Conservation (phyloP, 768 basidiomycete genomes). For the Pleurotus salmoneostramineus region DNA sequence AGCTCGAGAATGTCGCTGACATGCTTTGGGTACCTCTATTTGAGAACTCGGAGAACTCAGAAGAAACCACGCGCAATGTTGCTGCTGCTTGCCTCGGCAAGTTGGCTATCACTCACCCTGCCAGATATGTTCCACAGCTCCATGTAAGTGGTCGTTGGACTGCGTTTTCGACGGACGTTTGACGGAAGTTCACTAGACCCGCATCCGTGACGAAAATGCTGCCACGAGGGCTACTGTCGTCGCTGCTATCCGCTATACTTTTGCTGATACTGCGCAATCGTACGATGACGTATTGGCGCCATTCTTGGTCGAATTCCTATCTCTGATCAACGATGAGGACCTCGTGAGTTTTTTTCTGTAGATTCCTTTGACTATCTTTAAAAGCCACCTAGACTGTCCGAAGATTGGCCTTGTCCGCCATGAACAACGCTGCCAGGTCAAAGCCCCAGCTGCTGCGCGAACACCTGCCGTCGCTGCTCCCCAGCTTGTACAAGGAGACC, state of each 20-base stretch:
- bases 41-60: slow-evolving; percentile 83
- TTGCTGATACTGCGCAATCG: slow-evolving; percentile 78
- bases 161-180: neutral
- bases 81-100: slow-evolving; percentile 97
- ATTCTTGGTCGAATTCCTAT: slow-evolving; percentile 87
- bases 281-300: slow-evolving; percentile 92
- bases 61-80: slow-evolving; percentile 91
- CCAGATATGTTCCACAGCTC: slow-evolving; percentile 87
- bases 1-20: slow-evolving; percentile 85
- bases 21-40: slow-evolving; percentile 91
- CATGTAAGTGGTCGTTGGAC: slow-evolving; percentile 50
- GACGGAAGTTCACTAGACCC: slow-evolving; percentile 35
- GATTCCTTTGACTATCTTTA: neutral
- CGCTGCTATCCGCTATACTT: slow-evolving; percentile 91
- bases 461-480: slow-evolving; percentile 71
- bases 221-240: slow-evolving; percentile 84
- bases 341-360: slow-evolving; percentile 47
- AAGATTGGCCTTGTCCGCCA: slow-evolving; percentile 80
- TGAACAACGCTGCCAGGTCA: slow-evolving; percentile 93
- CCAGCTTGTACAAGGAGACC: slow-evolving; percentile 85
- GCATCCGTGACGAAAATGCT: slow-evolving; percentile 64
- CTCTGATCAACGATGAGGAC: slow-evolving; percentile 84
- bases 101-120: slow-evolving; percentile 87
- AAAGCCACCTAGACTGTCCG: slow-evolving; percentile 70
- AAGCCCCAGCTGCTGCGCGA: slow-evolving; percentile 92